Evolutionary conservation across 176 grass and related monocot genomes (phyloP), one percentile per base, ranked within the genome.

Genomic region (Echinochloa phyllopogon): DNA sequence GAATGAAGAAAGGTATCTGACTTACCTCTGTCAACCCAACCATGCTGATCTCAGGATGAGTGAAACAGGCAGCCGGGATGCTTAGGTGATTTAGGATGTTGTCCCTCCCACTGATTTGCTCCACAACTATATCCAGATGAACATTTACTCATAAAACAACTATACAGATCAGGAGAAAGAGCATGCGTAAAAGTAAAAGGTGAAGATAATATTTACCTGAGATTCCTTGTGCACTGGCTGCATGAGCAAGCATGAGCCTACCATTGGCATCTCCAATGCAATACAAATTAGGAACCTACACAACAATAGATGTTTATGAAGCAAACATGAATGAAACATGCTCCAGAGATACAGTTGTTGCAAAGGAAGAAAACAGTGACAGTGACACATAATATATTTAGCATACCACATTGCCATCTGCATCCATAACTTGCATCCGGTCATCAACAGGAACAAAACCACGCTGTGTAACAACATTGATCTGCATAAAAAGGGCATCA

Each of bases 11-110:
- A 76, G 47, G 44, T 27, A 72, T 83, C 61, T 23, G 53, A 78
- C 60, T 82, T 95, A 95, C 96, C 89, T 98, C 96, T 79, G 91
- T 98, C 41, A 98, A 68, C 29, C 96, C 96, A 92, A 98, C 93
- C 96, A 98, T 98, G 82, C 96, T 98, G 38, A 98, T 98, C 83
- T 98, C 93, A 80, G 96, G 93, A 86, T 98, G 96, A 47, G 96
- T 98, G 80, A 98, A 98, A 92, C 93, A 98, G 66, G 96, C 96
- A 52, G 96, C 96, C 4, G 93, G 93, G 66, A 98, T 85, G 77
- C 96, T 98, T 86, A 93, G 87, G 88, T 98, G 96, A 70, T 98
- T 98, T 71, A 98, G 87, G 56, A 98, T 88, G 82, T 98, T 83
- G 75, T 92, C 87, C 41, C 77, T 93, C 42, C 96, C 96, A 84